phyloP scores from a whole-genome alignment of 768 basidiomycete species.

The Boletellus ananas region DNA sequence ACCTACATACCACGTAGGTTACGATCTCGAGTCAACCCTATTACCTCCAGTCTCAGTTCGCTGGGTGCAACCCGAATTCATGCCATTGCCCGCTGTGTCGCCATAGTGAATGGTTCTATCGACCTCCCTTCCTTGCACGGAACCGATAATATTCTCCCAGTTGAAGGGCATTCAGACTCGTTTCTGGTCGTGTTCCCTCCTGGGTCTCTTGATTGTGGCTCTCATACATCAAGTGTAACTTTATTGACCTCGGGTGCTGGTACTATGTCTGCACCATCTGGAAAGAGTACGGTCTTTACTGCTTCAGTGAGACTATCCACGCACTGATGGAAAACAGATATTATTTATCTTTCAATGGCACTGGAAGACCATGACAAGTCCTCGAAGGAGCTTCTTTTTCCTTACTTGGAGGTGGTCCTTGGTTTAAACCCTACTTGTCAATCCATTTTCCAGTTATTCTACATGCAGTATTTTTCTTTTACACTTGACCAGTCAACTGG shows the following conservation, averaged over 20 bases:
- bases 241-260: conserved; percentile 69
- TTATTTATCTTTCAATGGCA: conserved; percentile 57
- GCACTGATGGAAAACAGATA: conserved; percentile 38
- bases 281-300: conserved; percentile 45
- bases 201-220: conserved; percentile 44
- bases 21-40: conserved; percentile 15
- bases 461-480: conserved; percentile 40
- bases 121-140: conserved; percentile 29
- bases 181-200: conserved; percentile 76
- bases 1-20: conserved; percentile 33
- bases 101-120: conserved; percentile 40
- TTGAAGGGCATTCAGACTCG: conserved; percentile 47
- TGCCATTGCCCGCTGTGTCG: conserved; percentile 46
- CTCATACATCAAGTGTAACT: conserved; percentile 50
- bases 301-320: not conserved
- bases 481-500: not conserved
- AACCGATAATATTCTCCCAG: conserved; percentile 7
- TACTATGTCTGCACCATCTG: conserved; percentile 68
- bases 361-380: conserved; percentile 25
- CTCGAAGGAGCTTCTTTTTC: conserved; percentile 41
- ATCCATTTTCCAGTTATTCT: conserved; percentile 50
- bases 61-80: not conserved
- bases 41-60: conserved; percentile 6
- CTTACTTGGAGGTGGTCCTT: conserved; percentile 55
- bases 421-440: conserved; percentile 15